These are phyloP conservation scores for Emergomyces orientalis DNA, from an alignment of 2,329 filamentous ascomycete genomes.

Conservation along the genomic window DNA sequence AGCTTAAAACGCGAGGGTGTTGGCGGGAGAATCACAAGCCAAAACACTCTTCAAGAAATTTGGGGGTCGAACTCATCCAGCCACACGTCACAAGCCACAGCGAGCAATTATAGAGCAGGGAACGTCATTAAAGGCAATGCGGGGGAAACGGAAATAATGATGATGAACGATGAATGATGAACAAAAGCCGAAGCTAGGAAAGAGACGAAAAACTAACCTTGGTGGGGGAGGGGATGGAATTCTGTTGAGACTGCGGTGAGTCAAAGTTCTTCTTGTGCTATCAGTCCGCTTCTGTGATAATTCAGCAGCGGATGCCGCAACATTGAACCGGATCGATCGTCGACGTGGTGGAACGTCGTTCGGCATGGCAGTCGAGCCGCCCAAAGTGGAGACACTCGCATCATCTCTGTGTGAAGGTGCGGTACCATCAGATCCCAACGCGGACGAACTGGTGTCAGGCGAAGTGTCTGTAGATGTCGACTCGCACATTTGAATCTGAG, in stretches of 20 bases:
- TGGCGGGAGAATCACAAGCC: background rate
- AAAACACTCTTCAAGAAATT: background rate
- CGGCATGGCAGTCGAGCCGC: slow-evolving; percentile 5
- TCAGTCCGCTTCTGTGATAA: slow-evolving; percentile 21
- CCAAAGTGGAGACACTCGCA: slow-evolving; percentile 2
- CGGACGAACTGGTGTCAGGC: slow-evolving; percentile 15
- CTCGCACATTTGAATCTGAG: slow-evolving; percentile 12
- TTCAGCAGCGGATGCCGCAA: slow-evolving; percentile 23
- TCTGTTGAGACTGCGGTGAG: slow-evolving; percentile 16
- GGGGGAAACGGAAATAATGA: background rate
- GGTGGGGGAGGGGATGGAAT: slow-evolving; percentile 34
- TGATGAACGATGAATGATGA: background rate
- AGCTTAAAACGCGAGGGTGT: background rate
- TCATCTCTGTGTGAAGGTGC: background rate
- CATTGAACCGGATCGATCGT: slow-evolving; percentile 34
- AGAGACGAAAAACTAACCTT: slow-evolving; percentile 21
- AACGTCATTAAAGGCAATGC: slow-evolving; percentile 3
- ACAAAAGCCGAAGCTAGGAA: slow-evolving; percentile 1
- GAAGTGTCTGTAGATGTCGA: slow-evolving; percentile 13
- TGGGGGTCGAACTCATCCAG: background rate
- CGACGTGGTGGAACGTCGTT: slow-evolving; percentile 22
- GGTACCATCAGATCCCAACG: slow-evolving; percentile 13
- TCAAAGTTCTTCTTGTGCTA: slow-evolving; percentile 21
- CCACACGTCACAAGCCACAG: slow-evolving; percentile 1
- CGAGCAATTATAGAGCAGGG: background rate